Percentiles rank a stretch among this genome's conserved stretches.
Evolutionary conservation across 179 eudicot species (phyloP).

Genomic region (Silene vulgaris): DNA sequence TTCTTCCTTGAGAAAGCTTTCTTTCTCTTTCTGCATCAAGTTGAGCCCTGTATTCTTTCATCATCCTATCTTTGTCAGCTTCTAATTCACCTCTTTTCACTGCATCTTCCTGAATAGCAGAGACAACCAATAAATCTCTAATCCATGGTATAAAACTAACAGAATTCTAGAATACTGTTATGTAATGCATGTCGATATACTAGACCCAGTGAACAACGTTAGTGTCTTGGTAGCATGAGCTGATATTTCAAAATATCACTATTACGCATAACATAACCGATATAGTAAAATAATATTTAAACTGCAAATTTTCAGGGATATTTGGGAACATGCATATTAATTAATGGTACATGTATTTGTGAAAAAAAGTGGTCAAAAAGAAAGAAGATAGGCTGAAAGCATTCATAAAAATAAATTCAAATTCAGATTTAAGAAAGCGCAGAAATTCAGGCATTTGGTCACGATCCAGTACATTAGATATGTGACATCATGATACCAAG

Average conservation of each 20-base stretch:
- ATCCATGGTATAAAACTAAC: background rate
- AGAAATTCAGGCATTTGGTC: background rate
- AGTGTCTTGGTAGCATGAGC: background rate
- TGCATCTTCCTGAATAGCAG: slow-evolving; percentile 68
- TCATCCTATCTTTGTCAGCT: slow-evolving; percentile 98
- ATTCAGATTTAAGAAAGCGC: background rate
- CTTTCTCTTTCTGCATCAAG: slow-evolving; percentile 95
- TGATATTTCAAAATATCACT: background rate
- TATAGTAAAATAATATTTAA: background rate
- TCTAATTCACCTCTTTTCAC: slow-evolving; percentile 81
- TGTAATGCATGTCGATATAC: background rate
- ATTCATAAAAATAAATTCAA: background rate
- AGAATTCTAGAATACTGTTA: too few relatives aligned
- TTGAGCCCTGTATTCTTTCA: slow-evolving; percentile 91
- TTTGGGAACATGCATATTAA: background rate
- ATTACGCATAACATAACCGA: background rate
- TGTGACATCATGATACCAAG: background rate
- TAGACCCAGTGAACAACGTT: background rate
- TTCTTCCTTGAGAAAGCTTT: slow-evolving; percentile 88
- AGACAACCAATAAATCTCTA: slow-evolving; percentile 10
- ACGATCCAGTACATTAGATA: background rate
- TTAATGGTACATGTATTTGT: background rate
- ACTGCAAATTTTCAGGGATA: background rate
- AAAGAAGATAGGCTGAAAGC: background rate
- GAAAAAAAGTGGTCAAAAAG: background rate